Evolutionary conservation across 192 early-diverging fungal genomes (phyloP).

Genomic region (Pecoramyces ruminantium): DNA sequence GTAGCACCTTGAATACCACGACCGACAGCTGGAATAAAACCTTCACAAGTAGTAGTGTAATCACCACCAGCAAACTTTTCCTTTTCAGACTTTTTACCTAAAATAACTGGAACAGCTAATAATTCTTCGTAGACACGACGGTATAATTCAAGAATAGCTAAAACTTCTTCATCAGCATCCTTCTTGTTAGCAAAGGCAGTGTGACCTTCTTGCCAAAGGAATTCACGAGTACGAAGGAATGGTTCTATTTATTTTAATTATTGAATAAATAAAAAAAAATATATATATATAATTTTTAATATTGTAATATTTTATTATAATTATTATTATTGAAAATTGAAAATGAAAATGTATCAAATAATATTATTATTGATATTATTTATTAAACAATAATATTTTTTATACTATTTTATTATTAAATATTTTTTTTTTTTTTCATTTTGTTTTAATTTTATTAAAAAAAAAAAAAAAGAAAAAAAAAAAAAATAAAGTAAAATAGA

Average conservation of each 20-base stretch:
- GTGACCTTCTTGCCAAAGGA: slow-evolving; percentile 99
- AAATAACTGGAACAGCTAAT: slow-evolving; percentile 89
- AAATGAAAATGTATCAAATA: too few relatives aligned
- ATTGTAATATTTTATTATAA: not conserved
- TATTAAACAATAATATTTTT: too few relatives aligned
- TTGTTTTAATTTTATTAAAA: too few relatives aligned
- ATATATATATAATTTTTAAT: not conserved
- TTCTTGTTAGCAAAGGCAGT: slow-evolving; percentile 85
- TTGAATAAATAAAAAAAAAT: not conserved
- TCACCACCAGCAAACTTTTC: slow-evolving; percentile 98
- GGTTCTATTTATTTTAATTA: slow-evolving; percentile 39
- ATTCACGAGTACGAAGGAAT: slow-evolving; percentile 96
- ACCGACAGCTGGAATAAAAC: slow-evolving; percentile 89
- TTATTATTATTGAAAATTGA: too few relatives aligned
- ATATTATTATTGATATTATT: too few relatives aligned
- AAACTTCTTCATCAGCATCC: slow-evolving; percentile 72
- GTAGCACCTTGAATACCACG: slow-evolving; percentile 97
- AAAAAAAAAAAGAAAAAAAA: too few relatives aligned
- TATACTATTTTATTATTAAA: too few relatives aligned
- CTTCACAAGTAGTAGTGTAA: slow-evolving; percentile 95
- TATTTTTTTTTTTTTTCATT: too few relatives aligned
- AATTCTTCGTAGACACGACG: slow-evolving; percentile 92
- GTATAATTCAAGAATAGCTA: slow-evolving; percentile 84
- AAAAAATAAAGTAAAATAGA: too few relatives aligned
- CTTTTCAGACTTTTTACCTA: slow-evolving; percentile 94